Evolutionary conservation across 257 asterid species (phyloP), one percentile per base, ranked within the genome.

Genomic region (Prunella vulgaris): DNA sequence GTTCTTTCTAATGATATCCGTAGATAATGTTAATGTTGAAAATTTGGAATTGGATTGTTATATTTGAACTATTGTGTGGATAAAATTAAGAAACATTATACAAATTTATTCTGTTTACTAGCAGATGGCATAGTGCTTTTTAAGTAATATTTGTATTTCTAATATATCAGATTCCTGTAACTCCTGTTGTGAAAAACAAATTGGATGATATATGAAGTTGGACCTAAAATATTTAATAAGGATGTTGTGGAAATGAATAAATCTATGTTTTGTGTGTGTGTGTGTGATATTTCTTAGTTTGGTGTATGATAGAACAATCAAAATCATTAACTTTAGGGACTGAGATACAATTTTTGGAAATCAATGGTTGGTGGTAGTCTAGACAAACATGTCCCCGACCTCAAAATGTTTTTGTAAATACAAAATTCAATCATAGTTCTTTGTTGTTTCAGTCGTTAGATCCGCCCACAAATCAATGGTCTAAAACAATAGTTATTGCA

Each of bases 401-500:
- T 38, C 18, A 0, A 22, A 35, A 5, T 53, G 21, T 40, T 4
- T 38, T 17, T 22, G 27, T 37, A 22, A 3, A 37, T 35, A 37
- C 7, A 5, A 57, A 2, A 17, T 2, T 42, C 27, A 13, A 66
- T 33, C 14, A 4, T 12, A 32, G 72, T 64, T 32, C 13, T 35
- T n/a, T 66, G 27, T 30, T 57, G 46, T 51, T 28, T 17, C 73
- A 66, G 44, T 74, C 81, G 21, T 69, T 21, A 40, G 85, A 83
- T 83, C 60, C 51, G 70, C 63, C n/a, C 35, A 5, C 25, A 46
- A 49, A 67, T 74, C 69, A 9, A 70, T 24, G 78, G 82, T 78
- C 74, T 46, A 33, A 57, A 75, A 56, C 66, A 64, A 79, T 20
- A 28, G 32, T 28, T 44, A 52, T 18, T 62, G 42, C 84, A 80